Evolutionary conservation across 2,329 filamentous ascomycete species (phyloP).

Genomic region (Alternaria dauci): DNA sequence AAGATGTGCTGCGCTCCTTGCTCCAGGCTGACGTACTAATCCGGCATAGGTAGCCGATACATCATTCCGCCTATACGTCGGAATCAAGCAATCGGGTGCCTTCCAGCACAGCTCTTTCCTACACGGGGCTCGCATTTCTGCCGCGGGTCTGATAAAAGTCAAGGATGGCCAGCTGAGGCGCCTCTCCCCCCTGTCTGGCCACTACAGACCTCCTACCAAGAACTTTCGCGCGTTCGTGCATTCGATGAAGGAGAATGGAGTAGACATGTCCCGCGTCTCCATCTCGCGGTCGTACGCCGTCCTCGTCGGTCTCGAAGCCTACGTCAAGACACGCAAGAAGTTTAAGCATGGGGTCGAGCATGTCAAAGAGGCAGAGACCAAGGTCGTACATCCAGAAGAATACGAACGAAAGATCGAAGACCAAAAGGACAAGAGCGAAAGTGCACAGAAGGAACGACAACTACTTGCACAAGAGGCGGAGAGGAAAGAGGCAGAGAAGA

Average conservation of each 20-base stretch:
- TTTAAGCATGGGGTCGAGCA: conserved; percentile 65
- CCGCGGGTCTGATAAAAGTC: conserved; percentile 86
- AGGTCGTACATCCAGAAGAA: conserved; percentile 68
- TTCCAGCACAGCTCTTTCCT: conserved; percentile 94
- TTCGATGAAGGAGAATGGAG: conserved; percentile 74
- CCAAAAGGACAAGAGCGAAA: conserved; percentile 65
- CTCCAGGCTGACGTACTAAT: neutral
- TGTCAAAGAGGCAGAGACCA: conserved; percentile 64
- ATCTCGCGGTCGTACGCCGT: conserved; percentile 85
- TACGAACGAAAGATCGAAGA: conserved; percentile 57
- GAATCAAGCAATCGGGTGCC: conserved; percentile 85
- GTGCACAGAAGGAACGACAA: conserved; percentile 68
- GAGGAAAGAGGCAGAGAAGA: conserved; percentile 57
- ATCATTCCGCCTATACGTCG: conserved; percentile 83
- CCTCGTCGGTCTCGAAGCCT: conserved; percentile 82
- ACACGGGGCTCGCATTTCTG: conserved; percentile 79
- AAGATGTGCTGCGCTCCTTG: conserved; percentile 23
- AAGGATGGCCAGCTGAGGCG: conserved; percentile 79
- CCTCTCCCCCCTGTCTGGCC: conserved; percentile 73
- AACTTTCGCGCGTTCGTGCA: conserved; percentile 86
- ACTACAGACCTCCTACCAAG: conserved; percentile 83
- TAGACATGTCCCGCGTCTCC: conserved; percentile 79
- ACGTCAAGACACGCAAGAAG: conserved; percentile 72
- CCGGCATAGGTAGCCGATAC: conserved; percentile 71
- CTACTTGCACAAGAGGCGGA: conserved; percentile 53